These are phyloP conservation scores for Ilyonectria sp. DNA, from an alignment of 2,329 filamentous ascomycete species.

Conservation along the genomic window DNA sequence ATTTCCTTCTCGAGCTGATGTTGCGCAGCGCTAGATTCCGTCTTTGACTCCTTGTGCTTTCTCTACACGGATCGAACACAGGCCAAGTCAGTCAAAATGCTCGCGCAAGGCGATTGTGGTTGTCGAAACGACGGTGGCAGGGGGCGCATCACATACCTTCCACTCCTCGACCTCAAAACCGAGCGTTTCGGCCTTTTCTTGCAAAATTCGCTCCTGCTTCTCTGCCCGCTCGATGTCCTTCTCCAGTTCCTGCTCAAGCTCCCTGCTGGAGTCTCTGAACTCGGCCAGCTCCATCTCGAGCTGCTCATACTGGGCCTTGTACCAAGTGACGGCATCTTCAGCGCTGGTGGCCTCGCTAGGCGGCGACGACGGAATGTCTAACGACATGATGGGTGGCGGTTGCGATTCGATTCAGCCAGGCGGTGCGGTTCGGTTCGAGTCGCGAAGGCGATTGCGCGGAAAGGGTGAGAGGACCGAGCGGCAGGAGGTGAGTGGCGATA, in stretches of 20 bases:
- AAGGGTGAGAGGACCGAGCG: constrained; percentile 1
- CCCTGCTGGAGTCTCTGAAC: constrained; percentile 93
- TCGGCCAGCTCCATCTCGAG: constrained; percentile 93
- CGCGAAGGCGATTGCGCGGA: constrained; percentile 35
- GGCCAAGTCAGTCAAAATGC: constrained; percentile 25
- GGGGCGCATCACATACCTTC: constrained; percentile 77
- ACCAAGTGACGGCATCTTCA: constrained; percentile 90
- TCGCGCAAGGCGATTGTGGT: constrained; percentile 9
- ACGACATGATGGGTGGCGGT: constrained; percentile 59
- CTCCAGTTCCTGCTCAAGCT: constrained; percentile 94
- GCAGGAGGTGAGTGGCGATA: constrained; percentile 12
- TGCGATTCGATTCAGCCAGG: constrained; percentile 29
- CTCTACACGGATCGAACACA: constrained; percentile 67
- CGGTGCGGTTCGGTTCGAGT: constrained; percentile 28
- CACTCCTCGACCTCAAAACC: constrained; percentile 96
- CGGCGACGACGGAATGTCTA: constrained; percentile 74
- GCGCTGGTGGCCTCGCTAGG: constrained; percentile 67
- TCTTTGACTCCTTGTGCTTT: constrained; percentile 96
- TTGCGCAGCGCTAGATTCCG: constrained; percentile 88
- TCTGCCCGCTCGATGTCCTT: constrained; percentile 97
- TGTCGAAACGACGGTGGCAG: constrained; percentile 5
- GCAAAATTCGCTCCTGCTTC: constrained; percentile 88
- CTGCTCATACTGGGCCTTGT: constrained; percentile 95
- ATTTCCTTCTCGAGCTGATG: constrained; percentile 95
- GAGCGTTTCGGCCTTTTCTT: constrained; percentile 88